Conservation (phyloP, 805 yeast species). For the Myxozyma monticola region DNA sequence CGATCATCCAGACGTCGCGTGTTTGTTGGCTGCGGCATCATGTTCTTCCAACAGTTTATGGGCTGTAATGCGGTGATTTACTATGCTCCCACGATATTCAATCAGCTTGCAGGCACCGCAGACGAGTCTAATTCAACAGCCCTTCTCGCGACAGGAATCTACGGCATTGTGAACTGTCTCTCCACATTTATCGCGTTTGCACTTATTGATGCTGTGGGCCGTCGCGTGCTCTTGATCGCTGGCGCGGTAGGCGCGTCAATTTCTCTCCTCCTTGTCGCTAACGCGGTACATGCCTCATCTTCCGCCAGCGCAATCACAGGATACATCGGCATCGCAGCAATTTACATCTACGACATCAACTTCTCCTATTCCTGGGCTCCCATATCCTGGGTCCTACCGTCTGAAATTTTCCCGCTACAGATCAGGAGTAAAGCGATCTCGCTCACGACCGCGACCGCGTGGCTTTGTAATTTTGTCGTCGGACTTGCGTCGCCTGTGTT, state of each 20-base stretch:
- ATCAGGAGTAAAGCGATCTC: slow-evolving; percentile 19
- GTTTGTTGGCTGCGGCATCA: slow-evolving; percentile 12
- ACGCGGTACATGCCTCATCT: neutral
- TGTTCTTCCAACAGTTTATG: slow-evolving; percentile 16
- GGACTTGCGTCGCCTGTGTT: slow-evolving; percentile 34
- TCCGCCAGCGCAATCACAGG: slow-evolving; percentile 1
- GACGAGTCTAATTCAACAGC: slow-evolving; percentile 46
- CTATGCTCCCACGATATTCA: slow-evolving; percentile 48
- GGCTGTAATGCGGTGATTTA: slow-evolving; percentile 38
- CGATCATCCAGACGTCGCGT: slow-evolving; percentile 7
- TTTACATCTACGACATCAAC: slow-evolving; percentile 57
- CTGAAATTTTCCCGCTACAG: slow-evolving; percentile 66
- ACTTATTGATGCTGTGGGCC: slow-evolving; percentile 59
- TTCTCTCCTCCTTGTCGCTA: slow-evolving; percentile 17
- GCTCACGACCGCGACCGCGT: slow-evolving; percentile 20
- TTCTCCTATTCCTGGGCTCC: slow-evolving; percentile 60
- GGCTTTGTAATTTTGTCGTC: slow-evolving; percentile 34
- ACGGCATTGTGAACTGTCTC: slow-evolving; percentile 49
- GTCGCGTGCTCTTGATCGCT: slow-evolving; percentile 58
- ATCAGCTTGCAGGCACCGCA: slow-evolving; percentile 55
- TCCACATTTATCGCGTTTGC: slow-evolving; percentile 57
- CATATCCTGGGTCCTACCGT: slow-evolving; percentile 61
- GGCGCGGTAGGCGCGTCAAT: slow-evolving; percentile 58
- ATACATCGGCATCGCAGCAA: slow-evolving; percentile 43
- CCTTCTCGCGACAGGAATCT: slow-evolving; percentile 45